Conservation (phyloP, 805 yeast species). For the Isabelozyma rhagii region DNA sequence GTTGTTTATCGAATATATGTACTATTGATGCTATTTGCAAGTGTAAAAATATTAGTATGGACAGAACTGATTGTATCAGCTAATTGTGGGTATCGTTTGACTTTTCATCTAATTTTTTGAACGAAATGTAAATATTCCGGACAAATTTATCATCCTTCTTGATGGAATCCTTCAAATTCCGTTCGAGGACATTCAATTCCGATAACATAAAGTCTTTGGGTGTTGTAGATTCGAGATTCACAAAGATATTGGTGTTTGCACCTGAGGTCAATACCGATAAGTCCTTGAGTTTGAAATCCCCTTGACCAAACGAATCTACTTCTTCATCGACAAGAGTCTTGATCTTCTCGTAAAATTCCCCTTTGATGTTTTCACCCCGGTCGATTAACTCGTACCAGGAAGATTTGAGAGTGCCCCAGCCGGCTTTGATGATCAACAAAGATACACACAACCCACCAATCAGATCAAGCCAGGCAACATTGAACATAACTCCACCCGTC, state of each 20-base stretch:
- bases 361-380: constrained; percentile 52
- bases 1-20: no score
- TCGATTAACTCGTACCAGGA: constrained; percentile 80
- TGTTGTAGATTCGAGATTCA: constrained; percentile 23
- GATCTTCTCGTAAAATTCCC: constrained; percentile 46
- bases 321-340: constrained; percentile 36
- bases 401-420: constrained; percentile 65
- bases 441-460: constrained; percentile 90
- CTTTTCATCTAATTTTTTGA: constrained; percentile 15
- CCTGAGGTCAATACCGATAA: constrained; percentile 55
- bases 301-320: constrained; percentile 18
- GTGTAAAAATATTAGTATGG: no score
- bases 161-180: constrained; percentile 30
- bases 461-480: constrained; percentile 83
- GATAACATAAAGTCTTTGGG: constrained; percentile 23
- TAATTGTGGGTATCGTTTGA: no score
- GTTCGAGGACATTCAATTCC: constrained; percentile 30
- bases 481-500: constrained; percentile 75
- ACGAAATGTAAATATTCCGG: constrained; percentile 39
- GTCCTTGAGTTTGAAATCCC: constrained; percentile 32
- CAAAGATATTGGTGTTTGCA: constrained; percentile 47
- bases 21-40: no score
- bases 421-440: constrained; percentile 76
- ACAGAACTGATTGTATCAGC: no score
- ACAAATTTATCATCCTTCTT: constrained; percentile 39